Evolutionary conservation across 352 stramenopile genomes (phyloP).

Genomic region (Elongisporangium anandrum): DNA sequence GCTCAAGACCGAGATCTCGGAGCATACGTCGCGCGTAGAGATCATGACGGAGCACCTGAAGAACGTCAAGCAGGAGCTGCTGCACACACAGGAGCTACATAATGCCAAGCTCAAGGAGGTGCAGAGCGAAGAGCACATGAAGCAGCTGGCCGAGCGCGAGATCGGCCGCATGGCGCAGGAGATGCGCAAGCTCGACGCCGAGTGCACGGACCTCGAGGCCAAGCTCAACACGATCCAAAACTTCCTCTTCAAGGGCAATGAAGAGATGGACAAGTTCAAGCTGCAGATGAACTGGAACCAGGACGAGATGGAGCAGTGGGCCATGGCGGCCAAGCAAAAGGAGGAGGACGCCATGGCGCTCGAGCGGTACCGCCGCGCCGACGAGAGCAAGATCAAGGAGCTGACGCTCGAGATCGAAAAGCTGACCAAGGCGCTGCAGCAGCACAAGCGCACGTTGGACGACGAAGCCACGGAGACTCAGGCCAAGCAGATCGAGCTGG

Average conservation of each 20-base stretch:
- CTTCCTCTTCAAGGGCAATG: constrained; percentile 90
- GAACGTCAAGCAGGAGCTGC: constrained; percentile 94
- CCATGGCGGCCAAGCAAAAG: constrained; percentile 93
- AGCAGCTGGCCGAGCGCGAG: constrained; percentile 88
- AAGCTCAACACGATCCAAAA: constrained; percentile 89
- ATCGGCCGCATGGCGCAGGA: constrained; percentile 78
- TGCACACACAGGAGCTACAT: constrained; percentile 92
- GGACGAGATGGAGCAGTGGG: constrained; percentile 97
- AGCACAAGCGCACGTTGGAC: constrained; percentile 71
- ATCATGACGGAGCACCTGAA: constrained; percentile 96
- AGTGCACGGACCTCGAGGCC: constrained; percentile 72
- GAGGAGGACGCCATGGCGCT: constrained; percentile 93
- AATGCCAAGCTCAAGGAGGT: constrained; percentile 92
- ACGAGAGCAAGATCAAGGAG: constrained; percentile 95
- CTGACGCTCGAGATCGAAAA: constrained; percentile 92
- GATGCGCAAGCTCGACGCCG: constrained; percentile 66
- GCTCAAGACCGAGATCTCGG: constrained; percentile 61
- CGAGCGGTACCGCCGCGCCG: constrained; percentile 90
- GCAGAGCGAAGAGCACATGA: constrained; percentile 91
- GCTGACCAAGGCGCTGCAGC: constrained; percentile 82
- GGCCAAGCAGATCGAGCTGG: constrained; percentile 94
- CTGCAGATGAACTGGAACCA: constrained; percentile 98
- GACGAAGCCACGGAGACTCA: constrained; percentile 91
- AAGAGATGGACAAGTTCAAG: constrained; percentile 95
- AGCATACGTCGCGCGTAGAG: constrained; percentile 87